phyloP scores from a whole-genome alignment of 805 yeast genomes.

The Barnettozyma botsteinii region DNA sequence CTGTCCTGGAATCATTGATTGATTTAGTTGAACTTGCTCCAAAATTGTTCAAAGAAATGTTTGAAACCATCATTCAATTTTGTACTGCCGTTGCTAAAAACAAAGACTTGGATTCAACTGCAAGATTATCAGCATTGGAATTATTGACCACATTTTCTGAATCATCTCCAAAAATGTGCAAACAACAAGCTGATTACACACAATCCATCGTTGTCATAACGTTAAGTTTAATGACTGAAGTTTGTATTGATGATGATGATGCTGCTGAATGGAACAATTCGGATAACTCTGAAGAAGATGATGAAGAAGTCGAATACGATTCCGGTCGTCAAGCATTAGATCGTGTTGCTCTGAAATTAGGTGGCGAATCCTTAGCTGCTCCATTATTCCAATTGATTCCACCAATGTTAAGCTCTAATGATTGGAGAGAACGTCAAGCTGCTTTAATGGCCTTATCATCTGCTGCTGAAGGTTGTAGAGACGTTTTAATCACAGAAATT shows the following conservation, averaged over 20 bases:
- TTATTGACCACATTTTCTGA: slow-evolving; percentile 87
- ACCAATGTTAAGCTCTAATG: slow-evolving; percentile 64
- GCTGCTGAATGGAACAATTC: slow-evolving; percentile 82
- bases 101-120: slow-evolving; percentile 67
- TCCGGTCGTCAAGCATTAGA: slow-evolving; percentile 95
- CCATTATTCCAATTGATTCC: slow-evolving; percentile 86
- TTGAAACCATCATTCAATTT: slow-evolving; percentile 80
- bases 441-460: slow-evolving; percentile 95
- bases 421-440: slow-evolving; percentile 96
- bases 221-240: slow-evolving; percentile 84
- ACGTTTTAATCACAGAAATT: slow-evolving; percentile 75
- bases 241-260: slow-evolving; percentile 83
- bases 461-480: slow-evolving; percentile 96
- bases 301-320: slow-evolving; percentile 79
- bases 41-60: slow-evolving; percentile 87
- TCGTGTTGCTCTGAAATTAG: slow-evolving; percentile 76
- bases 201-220: slow-evolving; percentile 66
- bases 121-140: slow-evolving; percentile 86
- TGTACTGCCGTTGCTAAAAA: slow-evolving; percentile 79
- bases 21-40: slow-evolving; percentile 93
- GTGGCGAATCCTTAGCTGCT: slow-evolving; percentile 77
- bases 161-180: slow-evolving; percentile 93
- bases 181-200: slow-evolving; percentile 66
- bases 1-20: slow-evolving; percentile 83
- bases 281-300: slow-evolving; percentile 73